Evolutionary conservation across 495 filamentous ascomycete genomes (phyloP).

Genomic region (Chaetomium cochliodes): DNA sequence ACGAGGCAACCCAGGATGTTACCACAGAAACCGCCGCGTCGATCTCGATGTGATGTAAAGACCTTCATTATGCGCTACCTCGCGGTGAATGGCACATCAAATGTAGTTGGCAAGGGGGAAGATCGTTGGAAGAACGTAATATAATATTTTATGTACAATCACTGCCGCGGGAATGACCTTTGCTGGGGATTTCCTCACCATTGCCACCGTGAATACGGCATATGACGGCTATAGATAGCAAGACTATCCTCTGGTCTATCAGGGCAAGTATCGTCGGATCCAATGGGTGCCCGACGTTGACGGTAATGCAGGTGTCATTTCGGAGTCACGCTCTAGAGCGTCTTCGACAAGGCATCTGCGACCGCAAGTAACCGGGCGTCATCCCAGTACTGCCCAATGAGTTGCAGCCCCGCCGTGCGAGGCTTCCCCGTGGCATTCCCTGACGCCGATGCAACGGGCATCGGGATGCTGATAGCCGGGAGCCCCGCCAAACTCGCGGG

Average conservation of each 20-base stretch:
- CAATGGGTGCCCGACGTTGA: not conserved
- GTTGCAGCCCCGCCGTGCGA: conserved; percentile 69
- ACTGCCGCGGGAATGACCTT: not conserved
- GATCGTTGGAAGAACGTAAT: not conserved
- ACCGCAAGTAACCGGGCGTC: conserved; percentile 64
- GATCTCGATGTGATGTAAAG: not conserved
- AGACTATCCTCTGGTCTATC: not conserved
- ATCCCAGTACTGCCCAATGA: conserved; percentile 89
- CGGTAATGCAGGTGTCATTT: not conserved
- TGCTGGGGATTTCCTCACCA: not conserved
- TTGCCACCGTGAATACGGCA: too few species aligned
- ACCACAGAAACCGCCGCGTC: not conserved
- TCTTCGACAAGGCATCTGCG: conserved; percentile 48
- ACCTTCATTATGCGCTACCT: not conserved
- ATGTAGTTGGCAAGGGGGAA: not conserved
- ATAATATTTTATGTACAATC: conserved; percentile 5
- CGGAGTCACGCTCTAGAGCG: conserved; percentile 1
- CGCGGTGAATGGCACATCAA: not conserved
- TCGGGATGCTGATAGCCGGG: conserved; percentile 82
- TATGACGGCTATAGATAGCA: too few species aligned
- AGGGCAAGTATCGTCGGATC: not conserved
- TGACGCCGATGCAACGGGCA: conserved; percentile 40
- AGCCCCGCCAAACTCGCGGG: conserved; percentile 91
- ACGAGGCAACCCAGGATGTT: not conserved
- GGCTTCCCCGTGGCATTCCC: conserved; percentile 28